Base-by-base conservation (phyloP, 2,329 filamentous ascomycete genomes). In the Talaromyces sp. region DNA sequence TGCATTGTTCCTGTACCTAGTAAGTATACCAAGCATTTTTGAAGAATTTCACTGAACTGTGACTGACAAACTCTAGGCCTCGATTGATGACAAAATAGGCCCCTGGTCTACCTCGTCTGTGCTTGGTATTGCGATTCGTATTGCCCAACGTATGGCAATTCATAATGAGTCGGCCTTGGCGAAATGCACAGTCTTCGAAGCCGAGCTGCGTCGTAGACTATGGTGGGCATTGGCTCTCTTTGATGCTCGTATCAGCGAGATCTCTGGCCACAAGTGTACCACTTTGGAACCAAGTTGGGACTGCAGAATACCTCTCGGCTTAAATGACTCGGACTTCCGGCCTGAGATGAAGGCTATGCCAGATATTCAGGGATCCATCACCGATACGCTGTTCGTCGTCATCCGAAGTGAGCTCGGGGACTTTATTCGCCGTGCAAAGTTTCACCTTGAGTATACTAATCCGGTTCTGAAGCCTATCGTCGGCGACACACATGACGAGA, bases 171-270 rank as follows among this genome's bases (percentile, higher is more conserved):
- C 43, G 17, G 43, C 8, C 3, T 45, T 45, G 6, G 92, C 67
- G 70, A 77, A 72, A 70, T 73, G 69, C 38, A 68, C 72, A 76
- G 2, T 83, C 80, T 36, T 90, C 61, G 89, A 91, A 71, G 83
- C 86, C 3, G 89, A 92, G 76, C 84, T 90, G 75, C 84, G 89
- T n/a, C 84, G 89, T 56, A 83, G 89, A 38, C 78, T 92, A 1
- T 92, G 89, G 89, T 92, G 89, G 89, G 85, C 87, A 40, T 80
- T 92, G 17, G 82, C 88, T 15, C 81, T 86, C 22, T 89, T 91
- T 68, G 90, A 92, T 73, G 82, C 84, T 66, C 87, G 90, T 22
- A 85, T 91, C 43, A 84, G 87, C 65, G 89, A 92, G 73, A 84
- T 91, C 75, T 84, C 86, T 3, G 85, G 85, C 58, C 85, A 72